These are phyloP conservation scores for Pestalotiopsis sp. DNA, from an alignment of 2,329 filamentous ascomycete species.

Conservation along the genomic window DNA sequence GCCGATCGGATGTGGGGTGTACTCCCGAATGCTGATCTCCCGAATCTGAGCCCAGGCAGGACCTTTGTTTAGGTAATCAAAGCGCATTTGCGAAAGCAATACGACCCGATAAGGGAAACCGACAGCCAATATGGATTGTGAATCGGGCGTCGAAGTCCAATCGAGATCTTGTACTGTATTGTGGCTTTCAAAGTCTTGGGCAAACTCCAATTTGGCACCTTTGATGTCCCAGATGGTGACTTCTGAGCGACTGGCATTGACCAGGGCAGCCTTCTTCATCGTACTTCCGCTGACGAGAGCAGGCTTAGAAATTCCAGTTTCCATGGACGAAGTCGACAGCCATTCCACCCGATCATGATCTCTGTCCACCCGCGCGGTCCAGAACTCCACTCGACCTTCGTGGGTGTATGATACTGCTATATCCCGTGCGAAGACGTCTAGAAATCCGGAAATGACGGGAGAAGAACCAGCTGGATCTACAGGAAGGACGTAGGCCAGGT, in stretches of 20 bases:
- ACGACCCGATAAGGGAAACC: slow-evolving; percentile 86
- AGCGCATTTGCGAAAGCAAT: slow-evolving; percentile 83
- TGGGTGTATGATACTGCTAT: slow-evolving; percentile 83
- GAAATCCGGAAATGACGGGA: slow-evolving; percentile 72
- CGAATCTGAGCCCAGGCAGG: slow-evolving; percentile 88
- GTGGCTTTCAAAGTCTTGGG: slow-evolving; percentile 71
- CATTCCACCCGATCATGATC: slow-evolving; percentile 69
- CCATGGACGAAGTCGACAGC: slow-evolving; percentile 79
- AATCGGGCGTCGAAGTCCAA: slow-evolving; percentile 90
- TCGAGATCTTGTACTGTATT: slow-evolving; percentile 84
- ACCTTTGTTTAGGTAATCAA: slow-evolving; percentile 85
- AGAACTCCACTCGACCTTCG: slow-evolving; percentile 75
- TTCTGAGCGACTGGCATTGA: slow-evolving; percentile 71
- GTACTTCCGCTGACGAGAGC: slow-evolving; percentile 83
- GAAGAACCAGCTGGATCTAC: slow-evolving; percentile 83
- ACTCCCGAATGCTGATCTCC: slow-evolving; percentile 77
- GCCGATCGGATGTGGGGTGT: slow-evolving; percentile 87
- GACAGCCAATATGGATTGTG: slow-evolving; percentile 87
- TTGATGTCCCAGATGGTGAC: slow-evolving; percentile 91
- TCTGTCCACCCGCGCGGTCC: slow-evolving; percentile 76
- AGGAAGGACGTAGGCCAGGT: slow-evolving; percentile 69
- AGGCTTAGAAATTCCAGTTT: slow-evolving; percentile 73
- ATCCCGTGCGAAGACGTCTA: slow-evolving; percentile 85
- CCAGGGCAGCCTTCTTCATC: slow-evolving; percentile 82
- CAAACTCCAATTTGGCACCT: slow-evolving; percentile 78